phyloP scores from a whole-genome alignment of 352 stramenopile species.

The Phytophthora kernoviae region DNA sequence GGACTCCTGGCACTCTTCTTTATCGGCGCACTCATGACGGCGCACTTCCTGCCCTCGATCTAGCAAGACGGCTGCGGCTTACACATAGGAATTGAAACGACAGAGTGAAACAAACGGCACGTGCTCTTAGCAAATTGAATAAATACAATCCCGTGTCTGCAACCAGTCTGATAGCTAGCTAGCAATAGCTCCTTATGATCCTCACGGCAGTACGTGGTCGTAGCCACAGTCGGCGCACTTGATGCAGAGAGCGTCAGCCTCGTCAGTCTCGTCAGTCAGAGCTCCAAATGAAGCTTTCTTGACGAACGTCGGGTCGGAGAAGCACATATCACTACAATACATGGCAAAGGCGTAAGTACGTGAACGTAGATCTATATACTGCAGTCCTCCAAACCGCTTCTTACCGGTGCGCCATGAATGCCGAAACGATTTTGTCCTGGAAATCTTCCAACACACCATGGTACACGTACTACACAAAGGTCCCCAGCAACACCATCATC shows the following conservation, averaged over 20 bases:
- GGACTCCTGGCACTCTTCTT: conserved; percentile 89
- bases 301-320: conserved; percentile 52
- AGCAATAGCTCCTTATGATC: conserved; percentile 2
- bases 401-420: conserved; percentile 67
- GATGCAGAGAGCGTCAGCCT: conserved; percentile 43
- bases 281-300: conserved; percentile 29
- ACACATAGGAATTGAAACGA: too few species aligned
- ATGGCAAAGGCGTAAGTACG: neutral
- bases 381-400: conserved; percentile 6
- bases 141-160: conserved; percentile 29
- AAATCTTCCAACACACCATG: conserved; percentile 65
- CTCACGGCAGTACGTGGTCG: conserved; percentile 32
- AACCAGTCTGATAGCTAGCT: conserved; percentile 5
- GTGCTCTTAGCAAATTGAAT: conserved; percentile 12
- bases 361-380: neutral
- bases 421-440: conserved; percentile 56
- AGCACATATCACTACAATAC: conserved; percentile 45
- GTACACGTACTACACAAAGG: conserved; percentile 38
- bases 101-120: neutral
- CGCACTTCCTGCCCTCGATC: conserved; percentile 93
- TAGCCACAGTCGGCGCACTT: conserved; percentile 43
- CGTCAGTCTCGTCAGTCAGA: conserved; percentile 18
- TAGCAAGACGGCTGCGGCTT: conserved; percentile 22
- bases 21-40: conserved; percentile 91
- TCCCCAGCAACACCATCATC: neutral